phyloP scores from a whole-genome alignment of 768 basidiomycete species.

The Suillus hirtellus region DNA sequence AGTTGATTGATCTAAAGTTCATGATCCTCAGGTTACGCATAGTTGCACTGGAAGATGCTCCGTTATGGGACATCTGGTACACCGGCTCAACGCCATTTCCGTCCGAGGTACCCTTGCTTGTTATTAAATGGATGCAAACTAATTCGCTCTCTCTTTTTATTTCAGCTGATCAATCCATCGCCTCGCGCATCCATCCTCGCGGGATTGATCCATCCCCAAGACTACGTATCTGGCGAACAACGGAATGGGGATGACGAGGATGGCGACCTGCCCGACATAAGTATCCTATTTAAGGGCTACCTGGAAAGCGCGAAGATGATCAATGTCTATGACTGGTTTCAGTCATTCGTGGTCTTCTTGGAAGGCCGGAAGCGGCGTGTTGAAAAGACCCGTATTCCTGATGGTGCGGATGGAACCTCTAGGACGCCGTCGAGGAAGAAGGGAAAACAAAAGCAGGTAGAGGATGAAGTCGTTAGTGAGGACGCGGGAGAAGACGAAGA shows the following conservation, averaged over 20 bases:
- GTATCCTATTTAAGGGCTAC: slow-evolving; percentile 75
- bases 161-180: slow-evolving; percentile 69
- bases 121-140: slow-evolving; percentile 1
- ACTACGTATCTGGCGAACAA: slow-evolving; percentile 34
- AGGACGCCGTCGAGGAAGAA: slow-evolving; percentile 27
- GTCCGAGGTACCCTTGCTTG: slow-evolving; percentile 48
- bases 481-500: slow-evolving; percentile 38
- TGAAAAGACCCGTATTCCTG: background rate
- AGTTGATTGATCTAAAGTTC: background rate
- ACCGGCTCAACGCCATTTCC: slow-evolving; percentile 66
- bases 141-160: background rate
- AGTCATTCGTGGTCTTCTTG: slow-evolving; percentile 67
- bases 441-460: slow-evolving; percentile 29
- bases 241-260: slow-evolving; percentile 17
- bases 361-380: slow-evolving; percentile 51
- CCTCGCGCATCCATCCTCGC: slow-evolving; percentile 59
- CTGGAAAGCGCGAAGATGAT: slow-evolving; percentile 79
- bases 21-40: slow-evolving; percentile 39
- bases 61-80: slow-evolving; percentile 75
- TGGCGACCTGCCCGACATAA: slow-evolving; percentile 63
- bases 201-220: slow-evolving; percentile 60
- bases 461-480: slow-evolving; percentile 31
- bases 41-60: slow-evolving; percentile 47
- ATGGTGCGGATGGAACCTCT: background rate
- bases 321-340: slow-evolving; percentile 89